phyloP scores from a whole-genome alignment of 305 asterid species.

The Plantago lanceolata region DNA sequence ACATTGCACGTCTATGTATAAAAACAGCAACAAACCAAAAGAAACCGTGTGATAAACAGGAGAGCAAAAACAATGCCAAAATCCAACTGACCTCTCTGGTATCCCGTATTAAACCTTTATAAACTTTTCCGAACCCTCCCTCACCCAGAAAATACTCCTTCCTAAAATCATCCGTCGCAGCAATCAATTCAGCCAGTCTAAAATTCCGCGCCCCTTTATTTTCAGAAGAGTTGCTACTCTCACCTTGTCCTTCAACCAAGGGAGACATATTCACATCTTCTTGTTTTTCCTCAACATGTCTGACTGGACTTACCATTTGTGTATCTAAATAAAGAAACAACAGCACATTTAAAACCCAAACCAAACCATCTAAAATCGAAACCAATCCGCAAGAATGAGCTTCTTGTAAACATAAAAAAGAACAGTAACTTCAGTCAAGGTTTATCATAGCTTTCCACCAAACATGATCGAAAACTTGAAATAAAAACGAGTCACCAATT shows the following conservation, averaged over 20 bases:
- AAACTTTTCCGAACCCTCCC: constrained; percentile 57
- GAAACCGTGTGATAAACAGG: background rate
- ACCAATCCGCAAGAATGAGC: background rate
- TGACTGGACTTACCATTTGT: constrained; percentile 14
- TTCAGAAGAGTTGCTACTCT: constrained; percentile 17
- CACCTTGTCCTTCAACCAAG: constrained; percentile 2
- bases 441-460: background rate
- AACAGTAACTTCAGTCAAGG: constrained; percentile 1
- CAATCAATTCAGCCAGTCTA: constrained; percentile 25
- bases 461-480: no score
- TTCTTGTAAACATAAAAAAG: background rate
- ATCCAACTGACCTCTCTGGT: constrained; percentile 41
- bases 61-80: background rate
- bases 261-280: constrained; percentile 12
- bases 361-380: background rate
- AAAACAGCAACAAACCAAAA: background rate
- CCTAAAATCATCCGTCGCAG: constrained; percentile 46
- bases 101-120: constrained; percentile 37
- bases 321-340: constrained; percentile 22
- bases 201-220: constrained; percentile 28
- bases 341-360: background rate
- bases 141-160: constrained; percentile 39
- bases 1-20: background rate
- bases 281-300: constrained; percentile 19
- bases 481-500: no score